Conservation (phyloP, 2,329 filamentous ascomycete species). For the Aspergillus sclerotialis region DNA sequence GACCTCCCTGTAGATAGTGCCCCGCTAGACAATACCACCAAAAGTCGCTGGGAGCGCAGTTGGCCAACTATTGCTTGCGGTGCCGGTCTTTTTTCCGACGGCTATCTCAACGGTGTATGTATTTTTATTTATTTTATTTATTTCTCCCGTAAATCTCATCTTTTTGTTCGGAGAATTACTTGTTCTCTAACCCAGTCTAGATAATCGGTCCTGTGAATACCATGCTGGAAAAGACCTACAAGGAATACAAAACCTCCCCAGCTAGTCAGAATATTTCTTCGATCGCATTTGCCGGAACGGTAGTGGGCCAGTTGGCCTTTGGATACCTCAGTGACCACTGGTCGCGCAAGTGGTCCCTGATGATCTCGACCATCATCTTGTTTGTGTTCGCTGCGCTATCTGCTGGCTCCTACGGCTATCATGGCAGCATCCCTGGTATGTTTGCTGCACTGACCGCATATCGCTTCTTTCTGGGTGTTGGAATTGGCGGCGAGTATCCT, state of each 20-base stretch:
- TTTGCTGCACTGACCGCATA: constrained; percentile 75
- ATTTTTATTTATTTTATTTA: constrained; percentile 1
- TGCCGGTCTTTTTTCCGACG: constrained; percentile 83
- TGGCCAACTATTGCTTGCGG: constrained; percentile 82
- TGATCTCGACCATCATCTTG: constrained; percentile 74
- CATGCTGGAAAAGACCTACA: constrained; percentile 63
- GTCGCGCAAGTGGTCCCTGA: constrained; percentile 74
- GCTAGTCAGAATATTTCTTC: constrained; percentile 69
- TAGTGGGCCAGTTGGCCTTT: constrained; percentile 73
- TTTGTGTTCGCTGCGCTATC: constrained; percentile 77
- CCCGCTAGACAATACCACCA: constrained; percentile 21
- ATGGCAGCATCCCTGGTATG: constrained; percentile 62
- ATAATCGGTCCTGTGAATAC: constrained; percentile 86
- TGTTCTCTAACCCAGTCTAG: constrained; percentile 24
- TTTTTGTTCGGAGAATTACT: background rate
- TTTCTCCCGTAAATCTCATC: no score
- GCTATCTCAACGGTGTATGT: constrained; percentile 78
- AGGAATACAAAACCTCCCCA: constrained; percentile 59
- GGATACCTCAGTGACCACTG: constrained; percentile 77
- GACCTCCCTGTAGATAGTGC: constrained; percentile 13
- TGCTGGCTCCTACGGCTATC: constrained; percentile 67
- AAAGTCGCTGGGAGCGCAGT: constrained; percentile 46
- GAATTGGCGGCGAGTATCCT: constrained; percentile 60
- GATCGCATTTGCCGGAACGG: constrained; percentile 81
- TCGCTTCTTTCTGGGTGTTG: constrained; percentile 73